These are phyloP conservation scores for Penicillium thymicola DNA, from an alignment of 2,329 filamentous ascomycete species.

Conservation along the genomic window DNA sequence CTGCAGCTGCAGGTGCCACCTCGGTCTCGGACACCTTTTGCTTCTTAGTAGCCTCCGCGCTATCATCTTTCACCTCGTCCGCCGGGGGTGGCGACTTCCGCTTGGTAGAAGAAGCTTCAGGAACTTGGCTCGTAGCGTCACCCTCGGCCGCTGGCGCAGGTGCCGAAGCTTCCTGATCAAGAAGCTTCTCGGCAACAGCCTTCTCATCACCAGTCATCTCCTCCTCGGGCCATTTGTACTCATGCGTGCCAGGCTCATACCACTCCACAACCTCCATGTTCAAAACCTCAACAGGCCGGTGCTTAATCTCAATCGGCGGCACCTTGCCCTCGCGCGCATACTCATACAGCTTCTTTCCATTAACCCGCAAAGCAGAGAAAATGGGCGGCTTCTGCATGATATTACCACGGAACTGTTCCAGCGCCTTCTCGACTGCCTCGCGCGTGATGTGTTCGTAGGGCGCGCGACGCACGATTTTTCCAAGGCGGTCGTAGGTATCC, in stretches of 20 bases:
- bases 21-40: conserved; percentile 32
- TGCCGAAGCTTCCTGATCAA: conserved; percentile 39
- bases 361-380: conserved; percentile 87
- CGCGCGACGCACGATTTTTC: conserved; percentile 74
- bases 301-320: conserved; percentile 79
- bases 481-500: conserved; percentile 84
- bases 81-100: conserved; percentile 35
- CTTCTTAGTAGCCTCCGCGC: conserved; percentile 27
- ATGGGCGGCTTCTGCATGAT: conserved; percentile 88
- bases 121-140: conserved; percentile 24
- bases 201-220: conserved; percentile 75
- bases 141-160: conserved; percentile 27
- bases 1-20: conserved; percentile 11
- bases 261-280: conserved; percentile 81
- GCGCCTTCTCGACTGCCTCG: conserved; percentile 70
- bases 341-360: conserved; percentile 93
- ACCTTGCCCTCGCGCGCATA: conserved; percentile 88
- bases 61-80: conserved; percentile 21
- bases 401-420: conserved; percentile 73
- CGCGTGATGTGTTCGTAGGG: conserved; percentile 78
- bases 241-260: conserved; percentile 74
- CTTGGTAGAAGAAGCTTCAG: conserved; percentile 27
- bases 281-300: conserved; percentile 72
- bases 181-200: conserved; percentile 67
- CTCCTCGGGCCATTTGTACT: conserved; percentile 72